Conservation (phyloP, 768 basidiomycete species). For the Arthromyces matolae region DNA sequence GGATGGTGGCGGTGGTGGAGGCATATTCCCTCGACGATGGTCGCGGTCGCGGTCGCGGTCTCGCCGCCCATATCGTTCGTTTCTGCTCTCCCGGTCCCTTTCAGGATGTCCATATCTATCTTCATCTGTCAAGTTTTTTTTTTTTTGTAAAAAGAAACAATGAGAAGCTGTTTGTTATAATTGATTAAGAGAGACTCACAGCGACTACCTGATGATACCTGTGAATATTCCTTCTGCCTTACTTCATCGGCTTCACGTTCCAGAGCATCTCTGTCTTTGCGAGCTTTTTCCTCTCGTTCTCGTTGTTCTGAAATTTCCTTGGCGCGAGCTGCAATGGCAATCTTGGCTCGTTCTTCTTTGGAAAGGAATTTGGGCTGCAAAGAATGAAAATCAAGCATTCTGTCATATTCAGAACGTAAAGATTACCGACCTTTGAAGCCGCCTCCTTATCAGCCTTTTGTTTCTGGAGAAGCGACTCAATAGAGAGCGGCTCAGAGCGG, state of each 20-base stretch:
- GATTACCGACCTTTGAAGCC: constrained; percentile 68
- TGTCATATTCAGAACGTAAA: not conserved
- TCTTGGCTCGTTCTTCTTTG: constrained; percentile 84
- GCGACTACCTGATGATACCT: no score
- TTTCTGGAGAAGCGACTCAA: constrained; percentile 80
- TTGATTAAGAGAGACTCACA: constrained; percentile 27
- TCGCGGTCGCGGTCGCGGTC: no score
- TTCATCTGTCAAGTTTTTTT: constrained; percentile 37
- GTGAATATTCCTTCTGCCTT: constrained; percentile 44
- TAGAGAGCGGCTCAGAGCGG: constrained; percentile 74
- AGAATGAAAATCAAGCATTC: not conserved
- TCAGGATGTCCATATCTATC: constrained; percentile 52
- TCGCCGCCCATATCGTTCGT: no score
- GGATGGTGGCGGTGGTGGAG: constrained; percentile 34
- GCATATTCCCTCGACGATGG: constrained; percentile 33
- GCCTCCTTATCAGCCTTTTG: constrained; percentile 89
- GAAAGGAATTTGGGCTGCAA: constrained; percentile 88
- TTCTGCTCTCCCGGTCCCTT: constrained; percentile 40
- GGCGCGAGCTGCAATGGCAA: constrained; percentile 84
- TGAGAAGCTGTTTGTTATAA: constrained; percentile 9
- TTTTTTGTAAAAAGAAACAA: not conserved
- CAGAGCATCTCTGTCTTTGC: constrained; percentile 61
- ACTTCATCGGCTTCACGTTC: constrained; percentile 75
- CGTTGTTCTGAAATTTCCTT: constrained; percentile 77
- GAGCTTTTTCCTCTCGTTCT: constrained; percentile 57